Evolutionary conservation across 2,329 filamentous ascomycete genomes (phyloP).

Genomic region (Byssothecium circinans): DNA sequence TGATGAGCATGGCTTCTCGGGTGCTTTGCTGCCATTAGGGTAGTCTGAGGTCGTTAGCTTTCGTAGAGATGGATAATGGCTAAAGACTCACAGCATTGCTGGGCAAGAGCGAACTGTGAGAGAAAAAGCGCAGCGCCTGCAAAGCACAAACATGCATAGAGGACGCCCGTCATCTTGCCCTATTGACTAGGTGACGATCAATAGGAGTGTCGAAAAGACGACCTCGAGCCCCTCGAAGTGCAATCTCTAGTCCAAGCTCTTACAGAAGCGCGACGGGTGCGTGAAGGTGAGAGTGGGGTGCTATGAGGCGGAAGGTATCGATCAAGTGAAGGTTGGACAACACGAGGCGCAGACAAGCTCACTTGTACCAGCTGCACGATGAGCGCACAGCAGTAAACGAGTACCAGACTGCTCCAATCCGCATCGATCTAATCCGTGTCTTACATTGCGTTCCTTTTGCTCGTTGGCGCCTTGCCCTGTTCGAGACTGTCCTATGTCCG

Average conservation of each 20-base stretch:
- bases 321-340: not conserved
- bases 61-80: not conserved
- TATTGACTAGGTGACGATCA: constrained; percentile 4
- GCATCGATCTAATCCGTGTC: too few relatives aligned
- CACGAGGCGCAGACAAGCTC: not conserved
- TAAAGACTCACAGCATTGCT: constrained; percentile 33
- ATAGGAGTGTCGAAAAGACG: not conserved
- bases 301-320: not conserved
- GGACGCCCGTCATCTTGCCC: constrained; percentile 17
- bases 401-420: too few relatives aligned
- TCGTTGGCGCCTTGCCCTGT: too few relatives aligned
- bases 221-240: not conserved
- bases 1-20: constrained; percentile 40
- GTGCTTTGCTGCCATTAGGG: constrained; percentile 32
- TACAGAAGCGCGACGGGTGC: not conserved
- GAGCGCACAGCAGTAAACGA: not conserved
- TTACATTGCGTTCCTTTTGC: too few relatives aligned
- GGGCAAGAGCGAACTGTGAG: constrained; percentile 18
- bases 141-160: constrained; percentile 23
- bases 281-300: not conserved
- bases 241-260: not conserved
- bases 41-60: constrained; percentile 34
- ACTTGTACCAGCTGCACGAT: not conserved
- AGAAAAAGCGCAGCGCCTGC: constrained; percentile 19
- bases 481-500: too few relatives aligned